Percentiles rank a stretch among this genome's conserved stretches.
These are phyloP conservation scores for Hypholoma sublateritium DNA, from an alignment of 768 basidiomycete genomes.

Conservation along the genomic window DNA sequence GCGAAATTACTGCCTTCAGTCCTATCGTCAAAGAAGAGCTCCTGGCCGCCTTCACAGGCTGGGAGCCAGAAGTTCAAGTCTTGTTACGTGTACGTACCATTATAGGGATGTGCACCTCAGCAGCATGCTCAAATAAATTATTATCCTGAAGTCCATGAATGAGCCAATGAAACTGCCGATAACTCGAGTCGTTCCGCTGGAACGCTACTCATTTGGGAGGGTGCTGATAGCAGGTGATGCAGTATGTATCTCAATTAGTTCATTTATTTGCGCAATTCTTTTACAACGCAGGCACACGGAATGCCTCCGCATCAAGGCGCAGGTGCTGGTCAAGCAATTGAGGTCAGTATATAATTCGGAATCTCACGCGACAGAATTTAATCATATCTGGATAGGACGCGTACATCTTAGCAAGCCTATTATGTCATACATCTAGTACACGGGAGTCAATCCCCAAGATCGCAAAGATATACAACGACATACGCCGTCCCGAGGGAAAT, in stretches of 20 bases:
- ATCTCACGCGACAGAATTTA: too few species aligned
- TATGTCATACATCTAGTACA: not conserved
- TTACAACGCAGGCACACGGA: not conserved
- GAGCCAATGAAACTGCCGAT: constrained; percentile 41
- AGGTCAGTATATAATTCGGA: not conserved
- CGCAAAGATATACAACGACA: not conserved
- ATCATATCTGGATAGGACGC: not conserved
- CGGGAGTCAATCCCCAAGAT: not conserved
- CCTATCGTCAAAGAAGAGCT: constrained; percentile 35
- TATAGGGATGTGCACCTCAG: too few species aligned
- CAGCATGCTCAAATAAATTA: constrained; percentile 12
- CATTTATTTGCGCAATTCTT: too few species aligned
- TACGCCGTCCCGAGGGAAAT: constrained; percentile 1
- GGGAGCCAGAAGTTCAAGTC: constrained; percentile 46
- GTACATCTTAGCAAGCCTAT: constrained; percentile 1
- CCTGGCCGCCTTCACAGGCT: constrained; percentile 33
- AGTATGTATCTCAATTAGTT: constrained; percentile 22
- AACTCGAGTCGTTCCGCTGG: constrained; percentile 37
- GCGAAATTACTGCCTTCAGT: constrained; percentile 17
- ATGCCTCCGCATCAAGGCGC: constrained; percentile 8
- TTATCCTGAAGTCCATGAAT: not conserved
- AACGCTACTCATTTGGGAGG: constrained; percentile 35
- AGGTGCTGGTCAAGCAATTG: constrained; percentile 3
- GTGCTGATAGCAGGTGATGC: constrained; percentile 54
- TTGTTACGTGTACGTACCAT: constrained; percentile 17